phyloP scores from a whole-genome alignment of 768 basidiomycete genomes.

The Boletus sensibilis region DNA sequence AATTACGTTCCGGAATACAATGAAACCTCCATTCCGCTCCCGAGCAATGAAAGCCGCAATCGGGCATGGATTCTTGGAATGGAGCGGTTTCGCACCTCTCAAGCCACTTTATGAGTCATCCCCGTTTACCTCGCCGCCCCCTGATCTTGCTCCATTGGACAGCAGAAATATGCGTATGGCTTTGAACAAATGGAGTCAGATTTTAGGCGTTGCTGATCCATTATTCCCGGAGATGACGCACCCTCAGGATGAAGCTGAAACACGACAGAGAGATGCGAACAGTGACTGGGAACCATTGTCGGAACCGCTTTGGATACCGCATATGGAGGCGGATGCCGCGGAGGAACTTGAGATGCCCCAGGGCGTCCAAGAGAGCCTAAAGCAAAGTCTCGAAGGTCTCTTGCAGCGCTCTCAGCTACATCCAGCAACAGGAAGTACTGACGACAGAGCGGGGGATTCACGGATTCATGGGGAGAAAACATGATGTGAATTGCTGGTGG shows the following conservation, averaged over 20 bases:
- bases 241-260: constrained; percentile 1
- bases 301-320: constrained; percentile 8
- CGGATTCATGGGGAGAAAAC: not conserved
- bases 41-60: constrained; percentile 30
- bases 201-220: constrained; percentile 31
- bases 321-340: not conserved
- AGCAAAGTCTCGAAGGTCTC: constrained; percentile 22
- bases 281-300: constrained; percentile 29
- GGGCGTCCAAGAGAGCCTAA: constrained; percentile 19
- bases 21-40: constrained; percentile 29
- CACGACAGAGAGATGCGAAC: not conserved
- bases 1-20: constrained; percentile 21
- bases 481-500: not conserved
- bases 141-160: constrained; percentile 16
- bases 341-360: constrained; percentile 6
- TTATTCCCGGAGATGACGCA: constrained; percentile 32
- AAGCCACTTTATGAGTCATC: constrained; percentile 31
- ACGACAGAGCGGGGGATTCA: not conserved
- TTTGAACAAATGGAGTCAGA: constrained; percentile 36
- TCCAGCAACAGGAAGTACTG: not conserved
- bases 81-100: constrained; percentile 33
- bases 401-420: constrained; percentile 11
- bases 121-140: constrained; percentile 22
- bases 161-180: constrained; percentile 31
- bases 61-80: constrained; percentile 33